Evolutionary conservation across 139 green algal genomes (phyloP), one percentile per base, ranked within the genome.

Genomic region (Chlorella ohadii): DNA sequence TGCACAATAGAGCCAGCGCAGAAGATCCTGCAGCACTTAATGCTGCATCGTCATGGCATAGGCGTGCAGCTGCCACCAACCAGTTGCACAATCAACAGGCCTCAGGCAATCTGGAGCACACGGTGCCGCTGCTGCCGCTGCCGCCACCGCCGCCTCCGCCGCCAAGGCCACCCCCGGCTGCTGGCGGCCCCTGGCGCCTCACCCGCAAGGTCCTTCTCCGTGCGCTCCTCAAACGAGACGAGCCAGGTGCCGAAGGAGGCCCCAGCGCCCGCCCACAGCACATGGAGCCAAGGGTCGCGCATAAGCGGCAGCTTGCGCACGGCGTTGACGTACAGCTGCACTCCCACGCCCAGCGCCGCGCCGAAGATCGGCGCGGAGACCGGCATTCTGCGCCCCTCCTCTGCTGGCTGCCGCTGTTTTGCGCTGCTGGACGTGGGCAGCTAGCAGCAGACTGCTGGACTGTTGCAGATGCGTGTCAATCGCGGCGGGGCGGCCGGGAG

Each of bases 221-320:
- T 82, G 31, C 72, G 66, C 51, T 85, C 85, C 87, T 94, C 91
- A 39, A 87, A 92, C 27, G 87, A 66, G 20, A 90, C 87, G 20
- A 93, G 61, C 82, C 63, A 87, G 61, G 77, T 86, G 12, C 66
- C 91, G 64, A 85, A 86, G 12, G 51, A 75, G 15, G 72, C 86
- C 4, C 91, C 91, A 33, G 91, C 68, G 33, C 87, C 91, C 4
- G 79, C 84, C n/a, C 71, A 84, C 28, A 94, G 57, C 22, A 88
- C 79, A 56, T 94, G 91, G 75, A 91, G 75, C 89, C 89, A 94
- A 13, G 89, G 91, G 56, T 89, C 75, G 17, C 87, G 86, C 86
- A 94, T 88, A 39, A 93, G 66, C 38, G 91, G 91, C 38, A 94
- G 82, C 82, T 94, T 94, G 41, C 89, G 79, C 55, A 95, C 80